A percentile compares a stretch with the other conserved stretches of the same genome.
Conservation (phyloP, 176 grass and related monocot species). For the Avena eriantha region DNA sequence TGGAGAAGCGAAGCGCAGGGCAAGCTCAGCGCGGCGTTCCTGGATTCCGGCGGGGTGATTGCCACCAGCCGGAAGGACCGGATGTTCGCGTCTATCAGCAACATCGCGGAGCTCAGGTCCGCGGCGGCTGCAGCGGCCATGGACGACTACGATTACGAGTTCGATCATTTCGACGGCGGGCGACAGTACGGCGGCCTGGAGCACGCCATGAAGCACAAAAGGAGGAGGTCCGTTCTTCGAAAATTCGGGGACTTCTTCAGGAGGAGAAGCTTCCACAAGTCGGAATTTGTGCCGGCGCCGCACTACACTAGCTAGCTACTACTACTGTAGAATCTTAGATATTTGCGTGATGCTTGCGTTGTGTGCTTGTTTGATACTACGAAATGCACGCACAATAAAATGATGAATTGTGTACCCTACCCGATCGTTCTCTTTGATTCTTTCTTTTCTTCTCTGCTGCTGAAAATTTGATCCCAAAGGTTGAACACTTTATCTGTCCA, state of each 20-base stretch:
- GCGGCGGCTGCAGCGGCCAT: constrained; percentile 52
- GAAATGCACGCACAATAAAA: not conserved
- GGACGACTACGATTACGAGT: constrained; percentile 68
- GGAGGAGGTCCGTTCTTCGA: constrained; percentile 58
- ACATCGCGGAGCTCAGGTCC: constrained; percentile 67
- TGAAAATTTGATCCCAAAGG: too few relatives aligned
- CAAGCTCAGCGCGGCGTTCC: constrained; percentile 53
- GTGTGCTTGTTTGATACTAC: not conserved
- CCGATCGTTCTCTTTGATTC: too few relatives aligned
- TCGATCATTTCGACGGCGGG: constrained; percentile 55
- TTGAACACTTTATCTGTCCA: too few relatives aligned
- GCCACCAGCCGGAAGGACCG: constrained; percentile 41
- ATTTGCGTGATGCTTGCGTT: constrained; percentile 6
- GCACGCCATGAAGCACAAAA: constrained; percentile 49
- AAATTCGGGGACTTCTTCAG: constrained; percentile 74
- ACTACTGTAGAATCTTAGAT: not conserved
- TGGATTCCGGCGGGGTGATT: constrained; percentile 44
- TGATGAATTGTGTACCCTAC: too few relatives aligned
- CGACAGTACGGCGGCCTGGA: constrained; percentile 45
- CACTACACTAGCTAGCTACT: constrained; percentile 22
- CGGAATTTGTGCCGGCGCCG: constrained; percentile 10
- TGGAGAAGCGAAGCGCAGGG: constrained; percentile 40
- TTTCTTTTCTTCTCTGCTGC: too few relatives aligned
- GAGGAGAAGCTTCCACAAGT: constrained; percentile 54
- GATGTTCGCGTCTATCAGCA: constrained; percentile 77